Evolutionary conservation across 306 rosid genomes (phyloP).

Genomic region (Fragaria iinumae): DNA sequence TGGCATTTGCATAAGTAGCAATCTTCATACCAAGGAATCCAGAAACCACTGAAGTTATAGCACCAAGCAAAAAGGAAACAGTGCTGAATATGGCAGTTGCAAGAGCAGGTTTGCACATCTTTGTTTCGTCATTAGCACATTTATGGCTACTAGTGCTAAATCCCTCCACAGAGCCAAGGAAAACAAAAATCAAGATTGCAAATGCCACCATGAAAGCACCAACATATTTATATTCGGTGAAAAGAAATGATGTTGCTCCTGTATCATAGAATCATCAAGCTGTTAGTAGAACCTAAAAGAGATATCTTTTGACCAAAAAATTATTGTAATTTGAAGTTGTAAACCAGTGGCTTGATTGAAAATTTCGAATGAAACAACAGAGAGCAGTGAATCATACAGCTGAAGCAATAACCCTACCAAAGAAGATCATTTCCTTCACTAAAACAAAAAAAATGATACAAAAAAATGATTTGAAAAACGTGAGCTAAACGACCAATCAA

Average conservation of each 20-base stretch:
- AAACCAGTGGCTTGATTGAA: not conserved
- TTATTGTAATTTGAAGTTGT: not conserved
- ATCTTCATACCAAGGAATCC: conserved; percentile 99
- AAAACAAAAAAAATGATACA: not conserved
- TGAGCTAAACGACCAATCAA: not conserved
- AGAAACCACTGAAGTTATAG: conserved; percentile 72
- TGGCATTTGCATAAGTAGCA: conserved; percentile 94
- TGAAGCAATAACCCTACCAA: not conserved
- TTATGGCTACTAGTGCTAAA: conserved; percentile 71
- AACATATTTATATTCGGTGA: conserved; percentile 74
- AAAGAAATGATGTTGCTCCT: conserved; percentile 97
- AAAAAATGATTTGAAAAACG: not conserved
- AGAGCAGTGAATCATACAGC: not conserved
- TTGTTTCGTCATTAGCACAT: conserved; percentile 64
- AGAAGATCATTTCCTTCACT: not conserved
- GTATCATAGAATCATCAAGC: conserved; percentile 29
- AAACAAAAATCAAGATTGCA: conserved; percentile 77
- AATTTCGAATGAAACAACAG: not conserved
- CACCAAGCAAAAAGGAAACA: conserved; percentile 78
- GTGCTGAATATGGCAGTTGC: conserved; percentile 88
- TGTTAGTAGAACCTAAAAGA: conserved; percentile 12
- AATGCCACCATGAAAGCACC: conserved; percentile 84
- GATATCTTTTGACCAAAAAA: not conserved
- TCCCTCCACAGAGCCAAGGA: conserved; percentile 96
- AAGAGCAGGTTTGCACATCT: conserved; percentile 81